Evolutionary conservation across 306 rosid genomes (phyloP).

Genomic region (Notholithocarpus densiflorus): DNA sequence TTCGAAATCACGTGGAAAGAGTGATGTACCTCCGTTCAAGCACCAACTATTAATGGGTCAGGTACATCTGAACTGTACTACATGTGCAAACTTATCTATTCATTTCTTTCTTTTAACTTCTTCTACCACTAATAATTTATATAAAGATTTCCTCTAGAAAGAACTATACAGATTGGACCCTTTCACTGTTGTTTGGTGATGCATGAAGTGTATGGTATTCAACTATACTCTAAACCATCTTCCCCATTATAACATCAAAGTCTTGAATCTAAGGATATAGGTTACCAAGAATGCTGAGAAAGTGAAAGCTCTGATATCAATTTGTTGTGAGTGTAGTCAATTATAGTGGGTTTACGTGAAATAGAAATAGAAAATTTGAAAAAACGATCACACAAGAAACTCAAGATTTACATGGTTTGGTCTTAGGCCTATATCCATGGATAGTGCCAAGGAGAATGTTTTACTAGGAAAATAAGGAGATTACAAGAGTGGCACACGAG

Average conservation of each 20-base stretch:
- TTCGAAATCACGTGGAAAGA: background rate
- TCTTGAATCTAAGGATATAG: background rate
- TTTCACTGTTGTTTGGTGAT: background rate
- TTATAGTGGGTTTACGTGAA: too few relatives aligned
- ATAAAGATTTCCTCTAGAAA: background rate
- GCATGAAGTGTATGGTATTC: background rate
- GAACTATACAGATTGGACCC: background rate
- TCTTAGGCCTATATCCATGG: too few relatives aligned
- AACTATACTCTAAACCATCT: background rate
- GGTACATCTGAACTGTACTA: background rate
- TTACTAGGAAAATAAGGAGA: too few relatives aligned
- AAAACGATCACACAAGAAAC: too few relatives aligned
- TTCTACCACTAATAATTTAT: background rate
- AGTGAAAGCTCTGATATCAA: too few relatives aligned
- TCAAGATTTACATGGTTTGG: too few relatives aligned
- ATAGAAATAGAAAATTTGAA: too few relatives aligned
- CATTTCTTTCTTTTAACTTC: background rate
- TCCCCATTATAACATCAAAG: background rate
- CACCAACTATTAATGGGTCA: background rate
- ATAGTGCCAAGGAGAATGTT: too few relatives aligned
- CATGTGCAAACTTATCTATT: background rate
- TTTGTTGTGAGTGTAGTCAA: too few relatives aligned
- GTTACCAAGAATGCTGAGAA: background rate
- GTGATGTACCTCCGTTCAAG: background rate
- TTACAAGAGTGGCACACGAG: too few relatives aligned